Percentiles rank a stretch among this genome's conserved stretches.
These are phyloP conservation scores for Lepiota venenata DNA, from an alignment of 768 basidiomycete genomes.

Conservation along the genomic window DNA sequence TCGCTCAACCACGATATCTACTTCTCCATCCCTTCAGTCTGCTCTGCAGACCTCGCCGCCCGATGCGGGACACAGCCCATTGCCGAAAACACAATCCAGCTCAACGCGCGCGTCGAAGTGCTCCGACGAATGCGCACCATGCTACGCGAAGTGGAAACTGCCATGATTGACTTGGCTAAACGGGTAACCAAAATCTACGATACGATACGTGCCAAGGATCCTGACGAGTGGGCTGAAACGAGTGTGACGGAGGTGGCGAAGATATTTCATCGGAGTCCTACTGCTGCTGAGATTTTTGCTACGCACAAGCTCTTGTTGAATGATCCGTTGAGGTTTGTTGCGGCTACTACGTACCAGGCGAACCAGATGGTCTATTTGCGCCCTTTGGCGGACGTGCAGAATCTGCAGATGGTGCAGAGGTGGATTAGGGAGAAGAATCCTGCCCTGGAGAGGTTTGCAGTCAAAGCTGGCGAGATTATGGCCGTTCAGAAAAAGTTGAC, in stretches of 20 bases:
- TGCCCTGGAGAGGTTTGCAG: conserved; percentile 44
- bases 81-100: conserved; percentile 30
- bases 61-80: conserved; percentile 41
- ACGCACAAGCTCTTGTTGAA: conserved; percentile 67
- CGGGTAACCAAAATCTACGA: conserved; percentile 39
- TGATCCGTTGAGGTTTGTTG: conserved; percentile 48
- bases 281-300: conserved; percentile 35
- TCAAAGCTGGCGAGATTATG: conserved; percentile 47
- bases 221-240: conserved; percentile 50
- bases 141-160: conserved; percentile 42
- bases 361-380: conserved; percentile 60
- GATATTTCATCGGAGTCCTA: conserved; percentile 34
- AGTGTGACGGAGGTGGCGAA: conserved; percentile 52
- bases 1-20: conserved; percentile 51
- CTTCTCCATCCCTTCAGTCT: conserved; percentile 58
- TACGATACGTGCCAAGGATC: conserved; percentile 38
- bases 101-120: conserved; percentile 61
- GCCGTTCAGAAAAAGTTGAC: conserved; percentile 22
- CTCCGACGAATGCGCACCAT: conserved; percentile 57
- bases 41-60: conserved; percentile 38
- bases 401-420: conserved; percentile 41
- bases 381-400: conserved; percentile 52
- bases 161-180: conserved; percentile 20
- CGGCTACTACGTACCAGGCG: conserved; percentile 42
- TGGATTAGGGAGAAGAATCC: conserved; percentile 43